phyloP scores from a whole-genome alignment of 306 rosid species.

The Trifolium repens region DNA sequence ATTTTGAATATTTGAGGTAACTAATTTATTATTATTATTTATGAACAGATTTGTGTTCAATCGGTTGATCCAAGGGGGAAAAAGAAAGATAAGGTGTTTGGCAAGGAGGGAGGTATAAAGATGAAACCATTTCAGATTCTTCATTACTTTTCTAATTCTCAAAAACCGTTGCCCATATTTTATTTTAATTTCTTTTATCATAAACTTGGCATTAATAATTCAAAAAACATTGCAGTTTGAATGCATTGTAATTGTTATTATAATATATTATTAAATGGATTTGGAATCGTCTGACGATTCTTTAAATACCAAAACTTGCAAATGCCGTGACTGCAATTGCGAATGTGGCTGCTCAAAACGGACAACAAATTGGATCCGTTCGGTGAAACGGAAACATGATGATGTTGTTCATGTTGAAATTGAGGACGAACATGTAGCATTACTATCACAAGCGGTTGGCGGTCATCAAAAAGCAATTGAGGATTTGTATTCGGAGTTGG shows the following conservation, averaged over 20 bases:
- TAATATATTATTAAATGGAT: constrained; percentile 57
- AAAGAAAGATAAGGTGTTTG: constrained; percentile 7
- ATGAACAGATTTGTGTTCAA: constrained; percentile 44
- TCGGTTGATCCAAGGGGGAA: constrained; percentile 39
- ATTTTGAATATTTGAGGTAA: background rate
- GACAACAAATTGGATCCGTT: constrained; percentile 56
- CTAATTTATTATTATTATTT: background rate
- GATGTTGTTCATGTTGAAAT: constrained; percentile 70
- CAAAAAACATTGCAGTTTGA: background rate
- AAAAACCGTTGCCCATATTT: too few relatives aligned
- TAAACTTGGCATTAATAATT: background rate
- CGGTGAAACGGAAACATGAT: constrained; percentile 63
- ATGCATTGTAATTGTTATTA: constrained; percentile 21
- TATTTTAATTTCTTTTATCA: too few relatives aligned
- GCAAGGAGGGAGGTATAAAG: constrained; percentile 38
- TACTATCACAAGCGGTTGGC: constrained; percentile 64
- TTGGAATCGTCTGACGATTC: constrained; percentile 54
- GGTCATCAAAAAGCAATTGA: constrained; percentile 73
- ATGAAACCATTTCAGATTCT: constrained; percentile 13
- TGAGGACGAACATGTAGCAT: constrained; percentile 66
- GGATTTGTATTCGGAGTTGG: constrained; percentile 73
- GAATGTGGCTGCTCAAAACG: constrained; percentile 63
- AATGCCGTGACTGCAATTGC: constrained; percentile 59
- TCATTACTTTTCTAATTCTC: constrained; percentile 1
- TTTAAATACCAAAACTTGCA: constrained; percentile 49